Conservation (phyloP, 2,329 filamentous ascomycete species). For the Hypoxylon sp. region DNA sequence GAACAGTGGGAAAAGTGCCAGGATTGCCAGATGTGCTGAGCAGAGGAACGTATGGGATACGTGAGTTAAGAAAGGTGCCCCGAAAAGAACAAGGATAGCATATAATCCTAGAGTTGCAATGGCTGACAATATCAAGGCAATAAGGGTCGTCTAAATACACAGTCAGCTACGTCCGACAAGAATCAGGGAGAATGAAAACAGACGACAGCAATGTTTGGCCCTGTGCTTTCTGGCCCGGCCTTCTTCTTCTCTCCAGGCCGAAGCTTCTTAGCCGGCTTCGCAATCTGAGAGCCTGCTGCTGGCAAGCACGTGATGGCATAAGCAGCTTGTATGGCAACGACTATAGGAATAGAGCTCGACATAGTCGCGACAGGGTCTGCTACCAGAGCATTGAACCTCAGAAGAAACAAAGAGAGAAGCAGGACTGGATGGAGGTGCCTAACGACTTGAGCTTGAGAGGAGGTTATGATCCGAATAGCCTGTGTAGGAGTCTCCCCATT, state of each 20-base stretch:
- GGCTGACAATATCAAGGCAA: constrained; percentile 72
- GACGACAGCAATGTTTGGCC: constrained; percentile 65
- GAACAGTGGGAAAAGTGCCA: constrained; percentile 84
- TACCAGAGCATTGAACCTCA: constrained; percentile 77
- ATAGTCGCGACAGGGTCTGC: constrained; percentile 78
- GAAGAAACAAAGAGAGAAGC: constrained; percentile 74
- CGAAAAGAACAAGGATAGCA: constrained; percentile 84
- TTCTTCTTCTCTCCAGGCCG: constrained; percentile 71
- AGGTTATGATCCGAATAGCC: constrained; percentile 58
- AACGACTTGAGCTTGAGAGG: constrained; percentile 63
- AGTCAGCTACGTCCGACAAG: constrained; percentile 26
- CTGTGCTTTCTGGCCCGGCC: constrained; percentile 57
- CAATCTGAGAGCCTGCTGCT: constrained; percentile 65
- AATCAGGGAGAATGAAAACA: constrained; percentile 45
- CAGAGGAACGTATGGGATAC: constrained; percentile 82
- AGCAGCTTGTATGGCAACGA: constrained; percentile 74
- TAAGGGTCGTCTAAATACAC: constrained; percentile 75
- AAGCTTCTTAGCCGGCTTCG: constrained; percentile 63
- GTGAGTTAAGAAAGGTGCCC: constrained; percentile 89
- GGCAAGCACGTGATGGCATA: constrained; percentile 77
- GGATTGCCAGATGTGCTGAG: constrained; percentile 84
- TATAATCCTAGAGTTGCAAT: constrained; percentile 60
- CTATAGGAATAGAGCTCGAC: constrained; percentile 70
- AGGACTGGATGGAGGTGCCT: constrained; percentile 78
- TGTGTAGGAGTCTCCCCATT: constrained; percentile 53